A percentile compares a stretch with the other conserved stretches of the same genome.
Evolutionary conservation across 257 asterid species (phyloP).

Genomic region (Coffea eugenioides): DNA sequence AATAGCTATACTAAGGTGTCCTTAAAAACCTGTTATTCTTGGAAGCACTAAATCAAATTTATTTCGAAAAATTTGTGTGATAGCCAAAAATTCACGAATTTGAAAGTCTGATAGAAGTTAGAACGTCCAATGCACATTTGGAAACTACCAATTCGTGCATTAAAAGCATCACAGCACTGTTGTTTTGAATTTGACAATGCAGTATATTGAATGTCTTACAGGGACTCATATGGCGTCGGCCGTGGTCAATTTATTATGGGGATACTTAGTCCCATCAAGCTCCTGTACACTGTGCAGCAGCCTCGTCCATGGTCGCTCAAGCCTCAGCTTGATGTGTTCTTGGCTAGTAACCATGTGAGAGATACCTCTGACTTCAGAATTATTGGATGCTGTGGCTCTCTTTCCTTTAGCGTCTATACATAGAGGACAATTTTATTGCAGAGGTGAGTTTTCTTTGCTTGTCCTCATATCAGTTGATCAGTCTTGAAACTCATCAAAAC

Average conservation of each 20-base stretch:
- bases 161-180: too few relatives aligned
- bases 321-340: conserved; percentile 36
- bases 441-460: conserved; percentile 33
- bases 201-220: not conserved
- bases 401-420: conserved; percentile 32
- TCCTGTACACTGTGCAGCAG: conserved; percentile 1
- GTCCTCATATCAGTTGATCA: not conserved
- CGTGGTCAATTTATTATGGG: conserved; percentile 42
- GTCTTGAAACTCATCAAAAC: not conserved
- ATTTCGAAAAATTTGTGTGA: too few relatives aligned
- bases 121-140: too few relatives aligned
- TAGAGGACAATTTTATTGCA: conserved; percentile 40
- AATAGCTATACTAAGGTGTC: too few relatives aligned
- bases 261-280: conserved; percentile 14
- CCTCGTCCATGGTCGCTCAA: conserved; percentile 26
- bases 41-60: too few relatives aligned
- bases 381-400: conserved; percentile 30
- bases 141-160: too few relatives aligned
- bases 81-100: too few relatives aligned
- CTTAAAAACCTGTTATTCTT: too few relatives aligned
- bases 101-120: too few relatives aligned
- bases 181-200: not conserved
- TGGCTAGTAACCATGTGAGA: conserved; percentile 24
- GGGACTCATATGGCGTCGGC: conserved; percentile 28
- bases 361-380: conserved; percentile 29